phyloP scores from a whole-genome alignment of 2,329 filamentous ascomycete species.

The Eutypella sp. region DNA sequence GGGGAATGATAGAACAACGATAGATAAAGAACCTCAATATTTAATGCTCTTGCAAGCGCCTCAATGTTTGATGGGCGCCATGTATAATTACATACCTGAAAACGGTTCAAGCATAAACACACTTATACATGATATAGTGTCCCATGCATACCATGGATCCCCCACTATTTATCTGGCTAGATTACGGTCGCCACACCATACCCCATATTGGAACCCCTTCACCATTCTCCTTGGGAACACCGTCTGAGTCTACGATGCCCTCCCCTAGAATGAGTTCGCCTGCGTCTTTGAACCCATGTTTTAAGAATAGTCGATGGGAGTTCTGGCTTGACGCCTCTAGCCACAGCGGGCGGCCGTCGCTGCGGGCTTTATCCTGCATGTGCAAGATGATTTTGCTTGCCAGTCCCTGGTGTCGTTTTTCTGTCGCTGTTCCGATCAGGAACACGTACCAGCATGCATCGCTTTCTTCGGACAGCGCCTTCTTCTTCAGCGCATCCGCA shows the following conservation, averaged over 20 bases:
- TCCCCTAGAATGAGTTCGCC: slow-evolving; percentile 7
- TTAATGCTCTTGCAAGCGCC: too few relatives aligned
- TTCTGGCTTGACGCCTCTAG: slow-evolving; percentile 8
- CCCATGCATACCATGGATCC: too few relatives aligned
- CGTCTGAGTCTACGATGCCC: slow-evolving; percentile 6
- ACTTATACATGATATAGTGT: too few relatives aligned
- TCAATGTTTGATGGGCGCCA: too few relatives aligned
- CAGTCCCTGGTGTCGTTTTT: slow-evolving; percentile 7
- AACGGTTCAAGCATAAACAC: too few relatives aligned
- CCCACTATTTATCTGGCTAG: too few relatives aligned
- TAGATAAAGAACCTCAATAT: too few relatives aligned
- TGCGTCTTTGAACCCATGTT: slow-evolving; percentile 8
- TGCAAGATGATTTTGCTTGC: slow-evolving; percentile 6
- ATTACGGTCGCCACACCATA: slow-evolving; percentile 10
- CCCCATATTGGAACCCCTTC: slow-evolving; percentile 9
- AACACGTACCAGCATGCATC: slow-evolving; percentile 8
- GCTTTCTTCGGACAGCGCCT: slow-evolving; percentile 7
- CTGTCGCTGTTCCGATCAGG: slow-evolving; percentile 6
- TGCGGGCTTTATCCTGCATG: slow-evolving; percentile 5
- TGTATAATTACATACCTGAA: too few relatives aligned
- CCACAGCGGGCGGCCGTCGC: slow-evolving; percentile 7
- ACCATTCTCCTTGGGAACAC: slow-evolving; percentile 4
- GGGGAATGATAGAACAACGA: too few relatives aligned
- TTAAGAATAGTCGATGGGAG: slow-evolving; percentile 5
- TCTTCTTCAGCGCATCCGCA: slow-evolving; percentile 6